Conservation (phyloP, 1,139 yeast species). For the Geotrichum aggregatum region DNA sequence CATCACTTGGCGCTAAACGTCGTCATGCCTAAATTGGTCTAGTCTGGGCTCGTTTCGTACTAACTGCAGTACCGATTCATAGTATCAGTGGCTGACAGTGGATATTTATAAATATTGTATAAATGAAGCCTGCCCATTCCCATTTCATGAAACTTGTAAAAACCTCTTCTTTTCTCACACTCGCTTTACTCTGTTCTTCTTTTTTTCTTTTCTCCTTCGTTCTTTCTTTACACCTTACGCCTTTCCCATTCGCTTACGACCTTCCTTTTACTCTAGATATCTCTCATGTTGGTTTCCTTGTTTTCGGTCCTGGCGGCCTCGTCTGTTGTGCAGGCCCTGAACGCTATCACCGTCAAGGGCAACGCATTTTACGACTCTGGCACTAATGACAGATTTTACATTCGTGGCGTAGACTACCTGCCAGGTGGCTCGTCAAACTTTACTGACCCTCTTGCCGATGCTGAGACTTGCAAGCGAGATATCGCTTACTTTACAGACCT, state of each 20-base stretch:
- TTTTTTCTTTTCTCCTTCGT: background rate
- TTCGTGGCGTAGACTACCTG: slow-evolving; percentile 80
- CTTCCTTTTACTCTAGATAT: background rate
- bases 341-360: slow-evolving; percentile 38
- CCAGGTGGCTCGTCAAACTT: slow-evolving; percentile 55
- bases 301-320: slow-evolving; percentile 1
- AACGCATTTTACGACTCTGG: slow-evolving; percentile 68
- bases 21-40: no score
- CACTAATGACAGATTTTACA: slow-evolving; percentile 77
- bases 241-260: background rate
- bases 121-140: slow-evolving; percentile 2
- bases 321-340: slow-evolving; percentile 12
- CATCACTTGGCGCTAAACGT: no score
- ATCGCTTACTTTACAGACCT: slow-evolving; percentile 62
- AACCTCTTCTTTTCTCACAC: background rate
- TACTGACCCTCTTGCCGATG: slow-evolving; percentile 73
- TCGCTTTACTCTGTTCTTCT: background rate
- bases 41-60: no score
- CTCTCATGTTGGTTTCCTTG: background rate
- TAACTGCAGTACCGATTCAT: no score
- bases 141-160: background rate
- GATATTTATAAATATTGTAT: no score
- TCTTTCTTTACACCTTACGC: background rate
- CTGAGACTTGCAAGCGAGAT: slow-evolving; percentile 68
- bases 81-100: no score